Percentiles rank a stretch among this genome's conserved stretches.
These are phyloP conservation scores for Pythium brachiatum DNA, from an alignment of 352 stramenopile species.

Conservation along the genomic window DNA sequence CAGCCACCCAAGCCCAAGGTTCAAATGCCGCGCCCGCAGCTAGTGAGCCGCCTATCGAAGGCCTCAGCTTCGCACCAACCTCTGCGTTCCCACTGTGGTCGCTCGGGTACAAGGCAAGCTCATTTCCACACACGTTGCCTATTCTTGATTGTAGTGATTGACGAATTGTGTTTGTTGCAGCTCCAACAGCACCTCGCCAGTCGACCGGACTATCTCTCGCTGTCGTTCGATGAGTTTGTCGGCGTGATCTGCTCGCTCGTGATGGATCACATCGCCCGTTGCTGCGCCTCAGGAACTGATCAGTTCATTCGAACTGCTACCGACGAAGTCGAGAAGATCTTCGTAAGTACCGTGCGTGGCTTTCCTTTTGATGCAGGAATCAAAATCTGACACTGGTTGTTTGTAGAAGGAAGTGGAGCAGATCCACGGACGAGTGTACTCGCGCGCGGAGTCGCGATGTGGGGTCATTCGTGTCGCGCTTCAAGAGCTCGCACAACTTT, in stretches of 20 bases:
- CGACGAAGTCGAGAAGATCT: conserved; percentile 12
- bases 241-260: not conserved
- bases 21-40: not conserved
- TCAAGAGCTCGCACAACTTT: conserved; percentile 12
- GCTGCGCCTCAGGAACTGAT: not conserved
- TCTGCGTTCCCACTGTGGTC: not conserved
- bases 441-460: conserved; percentile 3
- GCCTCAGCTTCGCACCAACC: conserved; percentile 1
- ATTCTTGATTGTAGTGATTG: no score
- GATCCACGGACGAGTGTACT: conserved; percentile 1
- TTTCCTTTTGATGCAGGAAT: not conserved
- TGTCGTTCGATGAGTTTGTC: conserved; percentile 6
- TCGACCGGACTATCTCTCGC: not conserved
- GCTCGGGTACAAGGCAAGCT: not conserved
- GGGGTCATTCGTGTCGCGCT: conserved; percentile 11
- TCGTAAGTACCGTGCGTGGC: not conserved
- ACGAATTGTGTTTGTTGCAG: not conserved
- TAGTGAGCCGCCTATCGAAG: no score
- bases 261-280: conserved; percentile 6
- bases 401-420: not conserved
- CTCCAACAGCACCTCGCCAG: not conserved
- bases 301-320: conserved; percentile 11
- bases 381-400: not conserved
- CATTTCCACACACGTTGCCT: not conserved
- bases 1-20: not conserved